Evolutionary conservation across 441 rosid species (phyloP).

Genomic region (Aquilaria agallochum): DNA sequence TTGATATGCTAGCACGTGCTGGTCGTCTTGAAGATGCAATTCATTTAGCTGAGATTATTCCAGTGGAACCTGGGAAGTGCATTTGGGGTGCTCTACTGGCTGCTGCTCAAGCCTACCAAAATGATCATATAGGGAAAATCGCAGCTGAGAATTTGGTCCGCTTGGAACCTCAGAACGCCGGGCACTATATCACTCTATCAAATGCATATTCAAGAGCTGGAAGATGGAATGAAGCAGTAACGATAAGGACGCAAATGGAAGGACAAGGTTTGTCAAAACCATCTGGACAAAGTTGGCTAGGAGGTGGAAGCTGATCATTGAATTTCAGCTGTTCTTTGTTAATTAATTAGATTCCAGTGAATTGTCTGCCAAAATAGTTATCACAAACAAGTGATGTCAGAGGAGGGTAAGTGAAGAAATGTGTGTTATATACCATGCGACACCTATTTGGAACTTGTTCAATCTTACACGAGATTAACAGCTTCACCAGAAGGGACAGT

Average conservation of each 20-base stretch:
- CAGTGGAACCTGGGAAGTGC: slow-evolving; percentile 18
- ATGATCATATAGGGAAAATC: slow-evolving; percentile 17
- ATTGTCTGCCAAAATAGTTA: no score
- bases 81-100: slow-evolving; percentile 25
- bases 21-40: slow-evolving; percentile 23
- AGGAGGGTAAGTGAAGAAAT: no score
- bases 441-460: no score
- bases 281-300: slow-evolving; percentile 20
- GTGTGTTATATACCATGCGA: no score
- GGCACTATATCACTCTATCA: slow-evolving; percentile 23
- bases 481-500: no score
- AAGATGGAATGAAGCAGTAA: slow-evolving; percentile 22
- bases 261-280: slow-evolving; percentile 18
- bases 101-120: slow-evolving; percentile 20
- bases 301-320: slow-evolving; percentile 10
- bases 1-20: slow-evolving; percentile 27
- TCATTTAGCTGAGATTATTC: slow-evolving; percentile 25
- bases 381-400: no score
- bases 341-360: no score
- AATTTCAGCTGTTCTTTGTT: no score
- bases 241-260: slow-evolving; percentile 22
- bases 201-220: slow-evolving; percentile 26
- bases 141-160: slow-evolving; percentile 20
- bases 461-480: no score
- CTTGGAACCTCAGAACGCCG: slow-evolving; percentile 25